These are phyloP conservation scores for Mycena galopus DNA, from an alignment of 768 basidiomycete species.

Conservation along the genomic window DNA sequence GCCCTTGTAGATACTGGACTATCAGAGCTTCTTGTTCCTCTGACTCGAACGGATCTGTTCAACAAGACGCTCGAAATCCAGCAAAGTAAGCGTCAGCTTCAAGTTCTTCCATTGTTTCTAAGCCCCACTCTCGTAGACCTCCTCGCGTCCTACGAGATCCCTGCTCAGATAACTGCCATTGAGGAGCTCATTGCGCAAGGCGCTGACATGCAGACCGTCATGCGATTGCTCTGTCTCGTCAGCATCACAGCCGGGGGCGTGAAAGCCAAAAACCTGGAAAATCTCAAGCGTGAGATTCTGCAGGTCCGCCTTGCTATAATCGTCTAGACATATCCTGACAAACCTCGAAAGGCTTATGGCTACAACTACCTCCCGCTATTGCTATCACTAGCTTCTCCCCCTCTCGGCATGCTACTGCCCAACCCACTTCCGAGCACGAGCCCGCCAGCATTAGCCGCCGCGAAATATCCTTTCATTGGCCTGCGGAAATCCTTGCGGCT, in stretches of 20 bases:
- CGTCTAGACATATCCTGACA: constrained; percentile 11
- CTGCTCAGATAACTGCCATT: constrained; percentile 84
- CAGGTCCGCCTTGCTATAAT: constrained; percentile 63
- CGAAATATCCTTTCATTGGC: constrained; percentile 78
- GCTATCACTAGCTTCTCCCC: constrained; percentile 71
- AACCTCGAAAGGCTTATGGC: constrained; percentile 74
- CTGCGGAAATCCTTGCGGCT: constrained; percentile 89
- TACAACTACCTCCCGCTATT: constrained; percentile 79
- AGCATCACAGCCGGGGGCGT: constrained; percentile 89
- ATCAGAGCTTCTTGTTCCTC: constrained; percentile 90
- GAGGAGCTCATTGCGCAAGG: constrained; percentile 93
- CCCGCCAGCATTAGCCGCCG: constrained; percentile 51
- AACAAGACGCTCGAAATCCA: constrained; percentile 95
- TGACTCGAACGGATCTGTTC: constrained; percentile 89
- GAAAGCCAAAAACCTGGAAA: constrained; percentile 88
- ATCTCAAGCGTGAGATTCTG: constrained; percentile 90
- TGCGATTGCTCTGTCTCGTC: constrained; percentile 88
- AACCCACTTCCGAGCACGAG: constrained; percentile 73
- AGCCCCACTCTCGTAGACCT: constrained; percentile 71
- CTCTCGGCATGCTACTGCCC: constrained; percentile 77
- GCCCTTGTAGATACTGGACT: constrained; percentile 83
- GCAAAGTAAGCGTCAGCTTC: constrained; percentile 74
- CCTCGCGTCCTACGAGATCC: constrained; percentile 91
- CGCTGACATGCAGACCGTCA: constrained; percentile 81
- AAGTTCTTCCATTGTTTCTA: background rate